Percentiles rank a stretch among this genome's conserved stretches.
Evolutionary conservation across 495 filamentous ascomycete species (phyloP).

Genomic region (Aspergillus sclerotioniger): DNA sequence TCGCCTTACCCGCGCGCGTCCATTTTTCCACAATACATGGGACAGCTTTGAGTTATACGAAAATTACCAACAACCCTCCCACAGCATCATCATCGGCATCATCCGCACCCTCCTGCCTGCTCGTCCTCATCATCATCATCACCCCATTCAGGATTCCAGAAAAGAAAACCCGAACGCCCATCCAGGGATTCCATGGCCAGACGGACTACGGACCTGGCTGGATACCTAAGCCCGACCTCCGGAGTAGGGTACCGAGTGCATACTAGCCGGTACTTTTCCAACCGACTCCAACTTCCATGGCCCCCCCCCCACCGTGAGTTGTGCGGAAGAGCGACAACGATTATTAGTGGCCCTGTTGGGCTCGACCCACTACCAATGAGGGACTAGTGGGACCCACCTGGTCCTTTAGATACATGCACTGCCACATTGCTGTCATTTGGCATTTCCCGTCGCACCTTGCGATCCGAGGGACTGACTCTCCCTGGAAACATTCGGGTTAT

Average conservation of each 20-base stretch:
- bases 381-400: conserved; percentile 24
- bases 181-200: conserved; percentile 10
- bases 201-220: background rate
- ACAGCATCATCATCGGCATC: background rate
- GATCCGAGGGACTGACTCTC: conserved; percentile 10
- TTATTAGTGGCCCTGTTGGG: conserved; percentile 20
- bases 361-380: conserved; percentile 17
- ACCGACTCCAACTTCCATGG: conserved; percentile 10
- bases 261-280: background rate
- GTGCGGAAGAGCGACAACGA: conserved; percentile 13
- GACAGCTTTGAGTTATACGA: background rate
- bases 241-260: conserved; percentile 14
- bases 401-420: conserved; percentile 43
- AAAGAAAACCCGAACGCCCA: conserved; percentile 3
- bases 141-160: conserved; percentile 10
- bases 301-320: conserved; percentile 15
- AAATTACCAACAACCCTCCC: background rate
- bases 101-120: background rate
- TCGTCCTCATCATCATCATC: no score
- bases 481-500: conserved; percentile 1
- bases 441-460: conserved; percentile 15
- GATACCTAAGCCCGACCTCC: background rate
- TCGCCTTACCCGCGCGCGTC: background rate
- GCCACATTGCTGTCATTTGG: conserved; percentile 46
- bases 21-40: background rate